Evolutionary conservation across 306 rosid genomes (phyloP), one percentile per base, ranked within the genome.

Genomic region (Coriaria nepalensis): DNA sequence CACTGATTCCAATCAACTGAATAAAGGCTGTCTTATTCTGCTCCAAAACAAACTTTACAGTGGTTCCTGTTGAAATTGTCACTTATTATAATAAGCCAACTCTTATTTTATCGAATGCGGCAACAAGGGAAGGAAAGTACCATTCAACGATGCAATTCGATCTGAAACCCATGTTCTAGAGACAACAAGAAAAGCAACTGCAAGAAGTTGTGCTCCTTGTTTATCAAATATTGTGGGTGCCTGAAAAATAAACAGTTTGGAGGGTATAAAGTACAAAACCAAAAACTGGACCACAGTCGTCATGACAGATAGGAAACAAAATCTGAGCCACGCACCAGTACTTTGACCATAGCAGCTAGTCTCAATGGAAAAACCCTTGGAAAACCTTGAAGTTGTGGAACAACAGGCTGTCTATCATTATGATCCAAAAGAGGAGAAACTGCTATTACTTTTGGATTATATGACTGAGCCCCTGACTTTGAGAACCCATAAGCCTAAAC

Each of bases 131-230:
- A 49, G 48, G 35, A 37, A 54, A 66, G 59, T 75, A 85, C 95
- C 95, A 60, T 85, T 85, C 64, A 85, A 56, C 33, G 87, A 75
- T 41, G 95, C 95, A 81, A 85, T 85, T 9, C 95, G 93, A 71
- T 85, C 95, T 34, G 95, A 92, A 53, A 92, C 78, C 94, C 83
- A 92, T 54, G 98, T 92, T 68, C 98, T 77, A 50, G 98, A 82
- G 45, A 85, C 74, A 49, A 85, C 96, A 35, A 92, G 95, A 65
- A 82, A 74, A 67, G 86, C 93, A 45, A 92, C 98, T 42, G 94
- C 94, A 56, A 92, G 81, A 55, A 92, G 58, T 67, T 79, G 96
- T 39, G 87, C 93, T 59, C 98, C 96, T 80, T 92, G 98, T 66
- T 78, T 85, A 79, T 92, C 96, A 71, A 85, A 52, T 47, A 85